Percentiles rank a stretch among this genome's conserved stretches.
These are phyloP conservation scores for Ormosia semicastrata DNA, from an alignment of 306 rosid genomes.

Conservation along the genomic window DNA sequence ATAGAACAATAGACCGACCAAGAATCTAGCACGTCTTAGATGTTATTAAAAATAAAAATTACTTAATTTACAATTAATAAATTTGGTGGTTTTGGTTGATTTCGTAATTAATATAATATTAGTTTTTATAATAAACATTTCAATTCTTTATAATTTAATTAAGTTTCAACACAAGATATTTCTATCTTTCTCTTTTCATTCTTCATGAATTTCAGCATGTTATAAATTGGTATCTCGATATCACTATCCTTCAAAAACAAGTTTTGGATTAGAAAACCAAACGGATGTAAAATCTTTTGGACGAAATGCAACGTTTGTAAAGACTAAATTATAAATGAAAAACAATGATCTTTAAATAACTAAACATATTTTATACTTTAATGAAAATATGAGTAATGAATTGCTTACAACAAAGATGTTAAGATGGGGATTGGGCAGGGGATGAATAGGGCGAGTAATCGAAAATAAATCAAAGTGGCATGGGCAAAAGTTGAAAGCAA, in stretches of 20 bases:
- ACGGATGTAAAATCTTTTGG: not conserved
- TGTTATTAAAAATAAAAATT: too few species aligned
- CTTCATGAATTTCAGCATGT: not conserved
- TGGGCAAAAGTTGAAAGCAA: not conserved
- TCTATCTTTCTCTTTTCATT: not conserved
- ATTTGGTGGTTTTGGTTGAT: too few species aligned
- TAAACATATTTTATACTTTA: not conserved
- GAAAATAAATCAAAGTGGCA: not conserved
- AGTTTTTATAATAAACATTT: too few species aligned
- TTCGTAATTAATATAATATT: too few species aligned
- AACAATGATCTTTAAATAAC: not conserved
- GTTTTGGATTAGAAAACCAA: not conserved
- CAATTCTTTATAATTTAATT: too few species aligned
- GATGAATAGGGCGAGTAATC: not conserved
- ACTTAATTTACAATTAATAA: too few species aligned
- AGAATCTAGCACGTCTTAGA: too few species aligned
- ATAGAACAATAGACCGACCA: too few species aligned
- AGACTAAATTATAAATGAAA: not conserved
- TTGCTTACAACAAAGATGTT: not conserved
- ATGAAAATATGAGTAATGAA: not conserved
- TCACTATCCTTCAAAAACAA: not conserved
- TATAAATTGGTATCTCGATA: not conserved
- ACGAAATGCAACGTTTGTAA: not conserved
- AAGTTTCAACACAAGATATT: not conserved
- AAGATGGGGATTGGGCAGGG: not conserved